Conservation (phyloP, 2,329 filamentous ascomycete genomes). For the Ophiostoma novo-ulmi region DNA sequence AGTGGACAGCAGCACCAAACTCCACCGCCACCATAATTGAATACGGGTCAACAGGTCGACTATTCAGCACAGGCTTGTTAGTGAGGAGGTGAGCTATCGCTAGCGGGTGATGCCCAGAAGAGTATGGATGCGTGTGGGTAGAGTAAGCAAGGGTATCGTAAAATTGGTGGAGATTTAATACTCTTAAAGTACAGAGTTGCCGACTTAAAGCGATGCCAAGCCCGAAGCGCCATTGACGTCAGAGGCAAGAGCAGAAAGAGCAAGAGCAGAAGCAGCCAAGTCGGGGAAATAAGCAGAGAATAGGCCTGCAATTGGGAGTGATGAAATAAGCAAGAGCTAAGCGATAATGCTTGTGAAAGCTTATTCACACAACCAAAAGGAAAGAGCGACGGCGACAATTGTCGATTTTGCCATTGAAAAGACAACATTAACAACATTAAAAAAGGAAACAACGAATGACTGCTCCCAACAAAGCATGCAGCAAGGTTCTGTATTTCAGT, state of each 20-base stretch:
- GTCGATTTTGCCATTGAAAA: too few relatives aligned
- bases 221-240: conserved; percentile 14
- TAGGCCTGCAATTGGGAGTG: neutral
- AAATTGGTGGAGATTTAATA: too few relatives aligned
- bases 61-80: neutral
- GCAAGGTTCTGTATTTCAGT: too few relatives aligned
- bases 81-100: too few relatives aligned
- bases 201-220: conserved; percentile 4
- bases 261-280: neutral
- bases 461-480: too few relatives aligned
- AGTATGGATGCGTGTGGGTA: neutral
- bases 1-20: neutral
- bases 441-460: neutral
- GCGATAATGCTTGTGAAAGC: neutral
- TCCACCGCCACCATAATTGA: neutral
- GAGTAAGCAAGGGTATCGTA: neutral
- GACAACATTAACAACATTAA: too few relatives aligned
- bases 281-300: neutral
- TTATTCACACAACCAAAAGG: neutral
- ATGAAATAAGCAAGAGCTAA: neutral
- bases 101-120: too few relatives aligned
- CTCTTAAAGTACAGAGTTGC: neutral
- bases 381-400: neutral
- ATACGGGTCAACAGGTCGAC: neutral
- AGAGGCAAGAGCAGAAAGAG: neutral